Percentiles rank a stretch among this genome's conserved stretches.
phyloP scores from a whole-genome alignment of 257 asterid genomes.

The Eustoma russellianum region DNA sequence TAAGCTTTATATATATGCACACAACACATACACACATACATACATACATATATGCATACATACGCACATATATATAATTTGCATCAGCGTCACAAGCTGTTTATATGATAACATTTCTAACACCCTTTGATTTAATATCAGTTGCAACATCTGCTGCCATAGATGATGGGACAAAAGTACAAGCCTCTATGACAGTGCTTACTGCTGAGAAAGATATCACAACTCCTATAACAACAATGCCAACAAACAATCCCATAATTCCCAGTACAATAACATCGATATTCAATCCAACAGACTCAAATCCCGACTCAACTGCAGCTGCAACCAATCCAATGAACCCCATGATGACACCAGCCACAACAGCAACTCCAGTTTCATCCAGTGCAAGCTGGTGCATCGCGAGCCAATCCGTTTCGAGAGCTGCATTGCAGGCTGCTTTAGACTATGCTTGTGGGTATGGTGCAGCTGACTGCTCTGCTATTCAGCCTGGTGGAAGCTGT shows the following conservation, averaged over 20 bases:
- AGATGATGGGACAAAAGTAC: too few species aligned
- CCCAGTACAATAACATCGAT: conserved; percentile 31
- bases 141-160: too few species aligned
- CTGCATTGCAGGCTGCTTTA: conserved; percentile 48
- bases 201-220: conserved; percentile 43
- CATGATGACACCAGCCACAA: conserved; percentile 27
- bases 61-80: too few species aligned
- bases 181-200: conserved; percentile 18
- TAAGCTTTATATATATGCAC: too few species aligned
- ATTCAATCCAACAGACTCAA: conserved; percentile 38
- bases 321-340: conserved; percentile 37
- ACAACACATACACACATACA: too few species aligned
- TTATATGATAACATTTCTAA: too few species aligned
- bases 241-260: conserved; percentile 30
- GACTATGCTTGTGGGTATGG: conserved; percentile 71
- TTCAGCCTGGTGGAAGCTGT: conserved; percentile 46
- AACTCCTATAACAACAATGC: conserved; percentile 58
- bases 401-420: conserved; percentile 38
- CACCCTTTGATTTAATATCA: too few species aligned
- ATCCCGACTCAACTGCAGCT: conserved; percentile 28
- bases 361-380: conserved; percentile 30
- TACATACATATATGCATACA: too few species aligned
- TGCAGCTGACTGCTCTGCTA: conserved; percentile 52
- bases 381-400: conserved; percentile 79
- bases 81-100: too few species aligned